These are phyloP conservation scores for Carex kokanica DNA, from an alignment of 176 grass and related monocot genomes.

Conservation along the genomic window DNA sequence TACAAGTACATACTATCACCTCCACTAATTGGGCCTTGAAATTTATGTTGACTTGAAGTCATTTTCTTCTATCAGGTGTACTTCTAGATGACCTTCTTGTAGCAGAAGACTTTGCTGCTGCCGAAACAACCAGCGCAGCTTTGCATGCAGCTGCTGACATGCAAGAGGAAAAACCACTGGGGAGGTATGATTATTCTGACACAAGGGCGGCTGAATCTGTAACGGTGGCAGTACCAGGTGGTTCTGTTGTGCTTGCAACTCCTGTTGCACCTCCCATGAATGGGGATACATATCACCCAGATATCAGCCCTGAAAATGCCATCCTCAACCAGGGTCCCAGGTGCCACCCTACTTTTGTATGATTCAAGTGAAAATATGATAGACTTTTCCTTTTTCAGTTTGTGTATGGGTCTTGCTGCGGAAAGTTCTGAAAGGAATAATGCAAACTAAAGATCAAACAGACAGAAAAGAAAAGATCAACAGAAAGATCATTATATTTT, in stretches of 20 bases:
- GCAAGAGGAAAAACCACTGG: slow-evolving; percentile 56
- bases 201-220: slow-evolving; percentile 54
- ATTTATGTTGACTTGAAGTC: slow-evolving; percentile 9
- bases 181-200: slow-evolving; percentile 56
- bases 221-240: slow-evolving; percentile 55
- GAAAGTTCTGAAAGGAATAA: background rate
- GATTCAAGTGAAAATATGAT: background rate
- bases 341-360: slow-evolving; percentile 27
- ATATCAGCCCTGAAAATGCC: slow-evolving; percentile 95
- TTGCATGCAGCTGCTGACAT: slow-evolving; percentile 72
- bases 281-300: slow-evolving; percentile 61
- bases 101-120: slow-evolving; percentile 92
- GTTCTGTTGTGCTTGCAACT: slow-evolving; percentile 82
- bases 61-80: slow-evolving; percentile 51
- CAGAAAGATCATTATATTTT: background rate
- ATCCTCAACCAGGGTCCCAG: slow-evolving; percentile 68
- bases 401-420: background rate
- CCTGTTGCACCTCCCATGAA: slow-evolving; percentile 91
- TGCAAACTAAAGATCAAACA: background rate
- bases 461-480: slow-evolving; percentile 1
- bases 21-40: slow-evolving; percentile 16
- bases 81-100: slow-evolving; percentile 90
- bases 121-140: slow-evolving; percentile 76
- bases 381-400: background rate
- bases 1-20: background rate